Base-by-base conservation (phyloP, 2,329 filamentous ascomycete species). In the Trichoderma pleuroti region DNA sequence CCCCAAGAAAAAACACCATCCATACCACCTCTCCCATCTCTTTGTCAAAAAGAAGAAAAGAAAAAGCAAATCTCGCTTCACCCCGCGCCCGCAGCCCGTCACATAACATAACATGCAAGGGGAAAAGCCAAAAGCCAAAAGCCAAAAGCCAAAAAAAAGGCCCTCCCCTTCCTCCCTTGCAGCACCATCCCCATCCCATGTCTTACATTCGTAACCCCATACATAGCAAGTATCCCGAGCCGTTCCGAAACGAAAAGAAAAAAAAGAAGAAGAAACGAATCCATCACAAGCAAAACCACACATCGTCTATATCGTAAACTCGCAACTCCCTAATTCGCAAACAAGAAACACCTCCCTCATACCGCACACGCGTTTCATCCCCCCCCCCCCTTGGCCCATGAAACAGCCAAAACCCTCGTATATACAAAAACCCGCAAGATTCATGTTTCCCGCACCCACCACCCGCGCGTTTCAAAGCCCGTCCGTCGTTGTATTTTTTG, bases 361-460 rank as follows among this genome's bases (percentile, higher is more conserved):
- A 66, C 63, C 49, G 32, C 18, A 57, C 14, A 42, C 64, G 26
- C 34, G 64, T 67, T 57, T 67, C 64, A 67, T 28, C 49, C 39
- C 52, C 52, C n/a, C 24, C 14, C 34, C 14, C 61, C 61, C 61
- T 36, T 36, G 42, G 52, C 18, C 42, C 52, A 21, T 67, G 64
- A 67, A 67, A 67, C 64, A 11, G 26, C 46, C n/a, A 65, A 65
- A 46, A 8, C 49, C 46, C 46, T 66, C 63, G 52, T 66, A 66
- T 56, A 66, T 56, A 66, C 63, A 32, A 42, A 56, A 57, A 66
- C 14, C 24, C 46, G 24, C 36, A 62, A 36, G 24, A 52, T 62
- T 6, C n/a, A 61, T 36, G 57, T 36, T 39, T 39, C 21, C 32
- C 36, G 14, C 26, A 28, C n/a, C 12, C 18, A 18, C 21, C 24